Base-by-base conservation (phyloP, 2,329 filamentous ascomycete genomes). In the Malbranchea zuffiana region DNA sequence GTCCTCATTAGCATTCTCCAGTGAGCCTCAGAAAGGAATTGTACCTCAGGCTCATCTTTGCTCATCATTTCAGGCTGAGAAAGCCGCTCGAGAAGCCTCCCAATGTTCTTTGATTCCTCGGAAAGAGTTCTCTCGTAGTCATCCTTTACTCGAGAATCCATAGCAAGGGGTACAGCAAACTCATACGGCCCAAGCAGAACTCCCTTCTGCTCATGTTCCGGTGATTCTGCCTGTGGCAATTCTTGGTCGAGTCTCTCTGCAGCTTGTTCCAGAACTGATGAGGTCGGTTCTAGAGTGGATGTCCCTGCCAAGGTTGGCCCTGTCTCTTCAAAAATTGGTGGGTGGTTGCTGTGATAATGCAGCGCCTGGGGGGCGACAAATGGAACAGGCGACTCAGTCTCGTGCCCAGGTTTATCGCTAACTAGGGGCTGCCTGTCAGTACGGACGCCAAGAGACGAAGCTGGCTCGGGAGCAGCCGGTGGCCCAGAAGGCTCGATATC, bases 101-200 rank as follows among this genome's bases (percentile, higher is more conserved):
- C 47, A 21, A 62, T 56, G 21, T 30, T 42, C n/a, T 52, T 41
- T 11, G 50, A 45, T 24, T 56, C 52, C 15, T 49, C 46, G 4
- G 42, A 38, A 17, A 63, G 39, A 1, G 57, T 50, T 19, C 47
- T 47, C 36, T 62, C 58, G 36, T 64, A 64, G 36, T 61, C 57
- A 42, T 62, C 59, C 33, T 63, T 63, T 3, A 63, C 53, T 23
- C 60, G 53, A 15, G 60, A 59, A 42, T 64, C 61, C 59, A 64
- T 63, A 1, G 61, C 59, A 32, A 64, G 54, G 4, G 58, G 53
- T 5, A 64, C 48, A 12, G 57, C 60, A 43, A 59, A 63, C 41
- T 64, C 61, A 8, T 50, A 54, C 7, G 56, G 52, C 2, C 60
- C 59, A 33, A 64, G 54, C 13, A 50, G 45, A 20, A 62, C 47